Evolutionary conservation across 306 rosid genomes (phyloP).

Genomic region (Chamaecrista fasciculata): DNA sequence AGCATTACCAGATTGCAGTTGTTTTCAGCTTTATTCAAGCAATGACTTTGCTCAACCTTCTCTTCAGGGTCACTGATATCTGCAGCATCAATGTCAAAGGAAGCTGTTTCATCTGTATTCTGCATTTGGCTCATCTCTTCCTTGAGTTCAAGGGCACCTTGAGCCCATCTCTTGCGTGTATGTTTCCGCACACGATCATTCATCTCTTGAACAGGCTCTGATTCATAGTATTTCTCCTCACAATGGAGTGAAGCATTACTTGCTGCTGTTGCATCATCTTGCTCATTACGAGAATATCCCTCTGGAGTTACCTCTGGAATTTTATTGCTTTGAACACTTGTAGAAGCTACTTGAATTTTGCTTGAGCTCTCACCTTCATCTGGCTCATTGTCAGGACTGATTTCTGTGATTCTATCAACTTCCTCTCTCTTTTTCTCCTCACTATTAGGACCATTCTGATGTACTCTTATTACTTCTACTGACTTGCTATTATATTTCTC

Average conservation of each 20-base stretch:
- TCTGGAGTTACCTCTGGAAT: slow-evolving; percentile 30
- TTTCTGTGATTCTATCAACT: slow-evolving; percentile 30
- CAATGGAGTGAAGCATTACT: slow-evolving; percentile 36
- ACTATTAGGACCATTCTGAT: slow-evolving; percentile 35
- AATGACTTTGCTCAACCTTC: slow-evolving; percentile 37
- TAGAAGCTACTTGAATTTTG: slow-evolving; percentile 28
- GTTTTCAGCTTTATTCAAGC: slow-evolving; percentile 33
- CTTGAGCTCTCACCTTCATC: slow-evolving; percentile 43
- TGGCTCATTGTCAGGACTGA: slow-evolving; percentile 34
- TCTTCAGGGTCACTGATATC: slow-evolving; percentile 30
- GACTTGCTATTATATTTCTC: slow-evolving; percentile 31
- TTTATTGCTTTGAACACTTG: slow-evolving; percentile 33
- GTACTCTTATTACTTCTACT: slow-evolving; percentile 31
- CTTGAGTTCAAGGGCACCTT: slow-evolving; percentile 32
- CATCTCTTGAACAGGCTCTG: slow-evolving; percentile 33
- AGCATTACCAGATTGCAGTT: slow-evolving; percentile 32
- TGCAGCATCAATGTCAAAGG: slow-evolving; percentile 28
- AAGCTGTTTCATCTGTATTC: slow-evolving; percentile 28
- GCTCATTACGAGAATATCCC: slow-evolving; percentile 36
- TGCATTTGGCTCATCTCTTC: slow-evolving; percentile 37
- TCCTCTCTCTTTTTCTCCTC: slow-evolving; percentile 37
- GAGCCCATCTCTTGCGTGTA: slow-evolving; percentile 38
- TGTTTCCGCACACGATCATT: slow-evolving; percentile 35
- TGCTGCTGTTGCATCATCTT: slow-evolving; percentile 29
- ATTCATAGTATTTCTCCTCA: slow-evolving; percentile 32